These are phyloP conservation scores for Talaromyces amestolkiae DNA, from an alignment of 2,329 filamentous ascomycete species.

Conservation along the genomic window DNA sequence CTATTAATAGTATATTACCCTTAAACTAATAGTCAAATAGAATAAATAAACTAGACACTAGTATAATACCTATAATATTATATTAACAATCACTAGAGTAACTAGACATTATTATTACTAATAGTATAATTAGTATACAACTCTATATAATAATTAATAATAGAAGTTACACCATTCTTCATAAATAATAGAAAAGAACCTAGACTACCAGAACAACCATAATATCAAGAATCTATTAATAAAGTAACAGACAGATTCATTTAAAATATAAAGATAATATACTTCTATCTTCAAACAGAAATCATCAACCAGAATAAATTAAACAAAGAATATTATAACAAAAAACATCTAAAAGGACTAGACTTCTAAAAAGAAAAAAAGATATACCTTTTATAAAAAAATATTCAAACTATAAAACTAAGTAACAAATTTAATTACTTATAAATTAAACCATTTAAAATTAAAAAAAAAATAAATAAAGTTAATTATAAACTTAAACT, in stretches of 20 bases:
- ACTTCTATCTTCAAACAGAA: background rate
- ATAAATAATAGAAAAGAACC: background rate
- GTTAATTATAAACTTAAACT: slow-evolving; percentile 8
- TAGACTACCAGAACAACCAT: background rate
- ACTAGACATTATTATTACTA: too few species aligned
- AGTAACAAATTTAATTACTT: background rate
- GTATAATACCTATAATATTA: too few species aligned
- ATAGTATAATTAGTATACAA: background rate
- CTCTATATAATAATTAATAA: background rate
- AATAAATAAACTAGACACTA: too few species aligned
- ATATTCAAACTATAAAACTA: background rate
- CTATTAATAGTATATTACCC: background rate
- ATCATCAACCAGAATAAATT: background rate
- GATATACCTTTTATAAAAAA: background rate
- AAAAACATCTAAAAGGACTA: background rate
- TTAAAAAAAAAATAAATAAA: slow-evolving; percentile 6
- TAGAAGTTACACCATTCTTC: background rate
- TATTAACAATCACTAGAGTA: too few species aligned
- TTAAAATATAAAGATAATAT: background rate
- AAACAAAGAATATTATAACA: background rate
- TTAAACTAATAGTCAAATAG: background rate
- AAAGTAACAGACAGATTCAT: background rate
- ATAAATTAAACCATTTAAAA: background rate
- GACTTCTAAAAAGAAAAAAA: background rate
- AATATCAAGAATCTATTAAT: background rate